Evolutionary conservation across 331 rosid genomes (phyloP).

Genomic region (Stylosanthes scabra): DNA sequence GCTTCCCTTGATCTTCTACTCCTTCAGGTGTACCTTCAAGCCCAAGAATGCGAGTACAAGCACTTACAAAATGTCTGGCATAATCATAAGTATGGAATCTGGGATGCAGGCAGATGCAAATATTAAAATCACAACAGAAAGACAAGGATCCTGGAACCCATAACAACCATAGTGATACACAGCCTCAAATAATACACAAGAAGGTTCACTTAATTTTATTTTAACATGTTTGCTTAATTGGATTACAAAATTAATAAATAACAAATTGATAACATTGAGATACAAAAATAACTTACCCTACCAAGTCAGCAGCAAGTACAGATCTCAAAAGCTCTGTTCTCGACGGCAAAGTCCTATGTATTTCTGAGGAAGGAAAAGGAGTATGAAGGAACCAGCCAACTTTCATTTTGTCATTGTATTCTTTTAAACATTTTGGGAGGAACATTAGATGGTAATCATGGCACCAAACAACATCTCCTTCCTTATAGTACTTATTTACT

Average conservation of each 20-base stretch:
- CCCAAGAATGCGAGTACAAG: conserved; percentile 98
- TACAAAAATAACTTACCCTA: conserved; percentile 72
- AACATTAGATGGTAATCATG: conserved; percentile 98
- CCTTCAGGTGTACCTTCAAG: conserved; percentile 99
- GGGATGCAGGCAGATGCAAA: conserved; percentile 29
- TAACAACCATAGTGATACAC: conserved; percentile 15
- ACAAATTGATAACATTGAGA: conserved; percentile 10
- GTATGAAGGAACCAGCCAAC: conserved; percentile 99
- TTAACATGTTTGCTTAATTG: neutral
- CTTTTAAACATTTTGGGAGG: conserved; percentile 92
- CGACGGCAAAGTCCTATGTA: conserved; percentile 92
- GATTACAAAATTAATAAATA: neutral
- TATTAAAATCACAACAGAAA: conserved; percentile 20
- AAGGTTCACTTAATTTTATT: neutral
- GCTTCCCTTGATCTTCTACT: conserved; percentile 97
- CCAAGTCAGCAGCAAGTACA: conserved; percentile 95
- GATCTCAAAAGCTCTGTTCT: conserved; percentile 87
- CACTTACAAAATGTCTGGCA: conserved; percentile 98
- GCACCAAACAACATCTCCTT: conserved; percentile 97
- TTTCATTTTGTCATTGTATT: conserved; percentile 77
- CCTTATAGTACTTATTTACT: conserved; percentile 77
- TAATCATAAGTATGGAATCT: conserved; percentile 98
- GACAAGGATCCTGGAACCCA: neutral
- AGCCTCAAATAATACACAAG: neutral
- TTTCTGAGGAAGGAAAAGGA: conserved; percentile 98